A percentile compares a stretch with the other conserved stretches of the same genome.
Conservation (phyloP, 140 eudicot genomes). For the Ambrosia hybrid region DNA sequence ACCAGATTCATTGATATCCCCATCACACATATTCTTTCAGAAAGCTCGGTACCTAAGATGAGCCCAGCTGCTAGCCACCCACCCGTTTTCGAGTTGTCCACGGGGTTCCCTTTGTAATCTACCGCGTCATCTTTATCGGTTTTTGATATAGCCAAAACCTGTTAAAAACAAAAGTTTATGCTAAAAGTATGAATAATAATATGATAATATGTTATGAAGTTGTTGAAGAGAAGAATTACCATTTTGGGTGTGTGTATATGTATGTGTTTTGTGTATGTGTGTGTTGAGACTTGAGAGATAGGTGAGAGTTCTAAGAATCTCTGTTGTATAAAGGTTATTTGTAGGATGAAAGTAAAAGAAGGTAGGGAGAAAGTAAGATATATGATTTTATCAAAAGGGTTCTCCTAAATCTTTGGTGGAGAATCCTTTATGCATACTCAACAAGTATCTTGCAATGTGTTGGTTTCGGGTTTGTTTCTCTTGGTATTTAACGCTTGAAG, state of each 20-base stretch:
- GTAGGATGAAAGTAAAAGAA: constrained; percentile 25
- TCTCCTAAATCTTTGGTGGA: constrained; percentile 45
- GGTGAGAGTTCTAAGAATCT: constrained; percentile 15
- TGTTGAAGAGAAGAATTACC: constrained; percentile 38
- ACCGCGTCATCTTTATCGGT: constrained; percentile 32
- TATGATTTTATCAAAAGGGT: constrained; percentile 13
- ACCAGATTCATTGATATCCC: constrained; percentile 88
- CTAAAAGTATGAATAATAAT: not conserved
- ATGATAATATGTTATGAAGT: constrained; percentile 16
- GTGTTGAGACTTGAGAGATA: constrained; percentile 8
- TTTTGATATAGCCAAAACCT: constrained; percentile 34
- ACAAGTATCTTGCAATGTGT: constrained; percentile 14
- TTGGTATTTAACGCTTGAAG: not conserved
- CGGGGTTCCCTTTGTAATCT: constrained; percentile 80
- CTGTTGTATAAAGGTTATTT: constrained; percentile 25
- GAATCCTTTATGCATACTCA: constrained; percentile 21
- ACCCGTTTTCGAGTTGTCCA: constrained; percentile 78
- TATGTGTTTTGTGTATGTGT: not conserved
- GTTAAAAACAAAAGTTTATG: constrained; percentile 2
- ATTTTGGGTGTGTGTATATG: constrained; percentile 29
- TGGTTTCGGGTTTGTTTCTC: constrained; percentile 14
- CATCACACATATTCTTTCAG: constrained; percentile 83
- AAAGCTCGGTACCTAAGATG: constrained; percentile 62
- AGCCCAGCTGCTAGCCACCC: constrained; percentile 99
- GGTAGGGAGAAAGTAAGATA: constrained; percentile 41